A percentile compares a stretch with the other conserved stretches of the same genome.
Evolutionary conservation across 345 rosid species (phyloP).

Genomic region (Raphanus sativus): DNA sequence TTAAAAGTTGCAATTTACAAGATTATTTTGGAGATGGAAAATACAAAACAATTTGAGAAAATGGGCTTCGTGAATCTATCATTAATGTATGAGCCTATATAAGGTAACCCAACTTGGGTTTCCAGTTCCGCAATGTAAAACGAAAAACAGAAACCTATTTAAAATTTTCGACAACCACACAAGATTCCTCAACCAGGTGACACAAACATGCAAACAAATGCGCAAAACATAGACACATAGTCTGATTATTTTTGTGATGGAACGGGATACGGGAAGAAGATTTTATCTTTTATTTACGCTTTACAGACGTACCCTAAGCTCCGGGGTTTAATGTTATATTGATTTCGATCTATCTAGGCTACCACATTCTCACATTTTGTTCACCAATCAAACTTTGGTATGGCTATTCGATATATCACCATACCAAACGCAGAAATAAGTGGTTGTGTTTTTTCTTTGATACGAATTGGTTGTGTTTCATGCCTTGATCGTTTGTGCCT

Average conservation of each 20-base stretch:
- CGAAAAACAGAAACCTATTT: neutral
- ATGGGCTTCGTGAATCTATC: neutral
- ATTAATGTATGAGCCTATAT: neutral
- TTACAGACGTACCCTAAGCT: too few species aligned
- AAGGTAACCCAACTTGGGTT: neutral
- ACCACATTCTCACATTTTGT: neutral
- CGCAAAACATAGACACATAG: neutral
- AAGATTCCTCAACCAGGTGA: neutral
- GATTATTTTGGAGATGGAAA: neutral
- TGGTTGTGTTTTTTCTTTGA: neutral
- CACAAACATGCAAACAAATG: slow-evolving; percentile 1
- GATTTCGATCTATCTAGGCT: neutral
- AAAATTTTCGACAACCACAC: neutral
- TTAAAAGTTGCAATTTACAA: neutral
- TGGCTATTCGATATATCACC: neutral
- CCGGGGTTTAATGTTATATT: too few species aligned
- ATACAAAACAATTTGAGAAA: neutral
- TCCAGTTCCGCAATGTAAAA: neutral
- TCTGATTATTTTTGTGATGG: neutral
- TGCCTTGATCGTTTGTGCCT: neutral
- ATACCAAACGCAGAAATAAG: neutral
- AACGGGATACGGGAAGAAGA: neutral
- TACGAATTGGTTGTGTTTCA: neutral
- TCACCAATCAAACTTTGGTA: neutral
- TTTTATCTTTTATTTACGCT: too few species aligned